Conservation (phyloP, 768 basidiomycete genomes). For the Xerocomellus chrysenteron region DNA sequence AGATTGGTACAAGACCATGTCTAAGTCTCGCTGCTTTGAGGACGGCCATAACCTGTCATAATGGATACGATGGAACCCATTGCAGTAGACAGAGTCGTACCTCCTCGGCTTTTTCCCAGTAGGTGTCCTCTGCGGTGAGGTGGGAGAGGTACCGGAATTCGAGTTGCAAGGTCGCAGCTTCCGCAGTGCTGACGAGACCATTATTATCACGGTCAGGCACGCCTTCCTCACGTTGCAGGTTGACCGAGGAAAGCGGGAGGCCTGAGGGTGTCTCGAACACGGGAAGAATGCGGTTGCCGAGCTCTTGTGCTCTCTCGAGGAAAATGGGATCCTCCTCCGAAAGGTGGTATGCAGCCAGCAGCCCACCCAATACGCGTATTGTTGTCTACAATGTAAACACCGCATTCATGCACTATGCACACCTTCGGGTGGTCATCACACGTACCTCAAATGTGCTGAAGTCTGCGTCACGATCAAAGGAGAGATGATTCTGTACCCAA, state of each 20-base stretch:
- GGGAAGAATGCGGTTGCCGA: conserved; percentile 82
- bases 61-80: neutral
- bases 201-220: conserved; percentile 57
- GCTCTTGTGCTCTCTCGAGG: conserved; percentile 74
- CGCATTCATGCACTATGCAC: neutral
- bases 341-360: conserved; percentile 83
- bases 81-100: conserved; percentile 35
- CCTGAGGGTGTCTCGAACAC: conserved; percentile 82
- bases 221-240: conserved; percentile 62
- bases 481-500: conserved; percentile 71
- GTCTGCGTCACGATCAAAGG: conserved; percentile 73
- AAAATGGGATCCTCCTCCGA: conserved; percentile 66
- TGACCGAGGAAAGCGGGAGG: conserved; percentile 77
- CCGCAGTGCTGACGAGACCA: conserved; percentile 74
- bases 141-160: conserved; percentile 87
- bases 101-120: conserved; percentile 79
- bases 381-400: conserved; percentile 60
- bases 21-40: conserved; percentile 62
- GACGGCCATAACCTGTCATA: conserved; percentile 59
- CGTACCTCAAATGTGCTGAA: conserved; percentile 92
- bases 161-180: conserved; percentile 85
- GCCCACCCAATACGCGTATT: conserved; percentile 87
- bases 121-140: conserved; percentile 72
- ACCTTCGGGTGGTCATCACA: neutral
- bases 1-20: conserved; percentile 82